phyloP scores from a whole-genome alignment of 148 eudicot genomes.

The Spergularia marina region DNA sequence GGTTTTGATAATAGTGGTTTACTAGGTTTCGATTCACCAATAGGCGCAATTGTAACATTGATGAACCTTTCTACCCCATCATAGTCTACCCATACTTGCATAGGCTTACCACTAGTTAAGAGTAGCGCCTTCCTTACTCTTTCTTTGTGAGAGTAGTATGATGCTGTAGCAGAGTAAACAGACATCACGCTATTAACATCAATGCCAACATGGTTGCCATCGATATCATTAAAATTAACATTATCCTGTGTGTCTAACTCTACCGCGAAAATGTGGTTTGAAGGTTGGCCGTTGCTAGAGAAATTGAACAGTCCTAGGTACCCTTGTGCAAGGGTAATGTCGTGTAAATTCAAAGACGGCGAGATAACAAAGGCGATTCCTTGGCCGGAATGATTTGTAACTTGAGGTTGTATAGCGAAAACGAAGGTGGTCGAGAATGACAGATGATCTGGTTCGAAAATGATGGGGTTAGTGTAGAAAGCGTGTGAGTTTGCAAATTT shows the following conservation, averaged over 20 bases:
- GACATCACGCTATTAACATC: constrained; percentile 19
- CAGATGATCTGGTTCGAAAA: constrained; percentile 8
- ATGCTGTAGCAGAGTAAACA: constrained; percentile 10
- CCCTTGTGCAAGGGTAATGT: background rate
- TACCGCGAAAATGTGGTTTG: constrained; percentile 28
- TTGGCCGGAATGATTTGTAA: constrained; percentile 17
- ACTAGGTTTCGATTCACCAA: constrained; percentile 21
- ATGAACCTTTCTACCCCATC: constrained; percentile 16
- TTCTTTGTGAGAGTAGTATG: constrained; percentile 22
- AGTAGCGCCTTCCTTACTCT: constrained; percentile 12
- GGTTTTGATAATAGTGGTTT: constrained; percentile 18
- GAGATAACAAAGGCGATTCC: constrained; percentile 25
- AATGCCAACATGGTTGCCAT: constrained; percentile 34
- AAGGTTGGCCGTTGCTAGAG: constrained; percentile 11
- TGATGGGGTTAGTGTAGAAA: constrained; percentile 23
- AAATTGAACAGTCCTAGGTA: constrained; percentile 26
- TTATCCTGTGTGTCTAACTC: constrained; percentile 28
- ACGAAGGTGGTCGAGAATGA: constrained; percentile 28
- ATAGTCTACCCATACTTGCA: constrained; percentile 28
- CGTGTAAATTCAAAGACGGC: constrained; percentile 8
- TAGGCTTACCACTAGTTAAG: constrained; percentile 20
- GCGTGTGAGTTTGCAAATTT: constrained; percentile 15
- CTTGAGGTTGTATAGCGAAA: constrained; percentile 22
- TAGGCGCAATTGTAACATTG: constrained; percentile 21
- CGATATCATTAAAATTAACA: constrained; percentile 1